Evolutionary conservation across 2,329 filamentous ascomycete genomes (phyloP), one percentile per base, ranked within the genome.

Genomic region (Sporothrix brunneoviolacea): DNA sequence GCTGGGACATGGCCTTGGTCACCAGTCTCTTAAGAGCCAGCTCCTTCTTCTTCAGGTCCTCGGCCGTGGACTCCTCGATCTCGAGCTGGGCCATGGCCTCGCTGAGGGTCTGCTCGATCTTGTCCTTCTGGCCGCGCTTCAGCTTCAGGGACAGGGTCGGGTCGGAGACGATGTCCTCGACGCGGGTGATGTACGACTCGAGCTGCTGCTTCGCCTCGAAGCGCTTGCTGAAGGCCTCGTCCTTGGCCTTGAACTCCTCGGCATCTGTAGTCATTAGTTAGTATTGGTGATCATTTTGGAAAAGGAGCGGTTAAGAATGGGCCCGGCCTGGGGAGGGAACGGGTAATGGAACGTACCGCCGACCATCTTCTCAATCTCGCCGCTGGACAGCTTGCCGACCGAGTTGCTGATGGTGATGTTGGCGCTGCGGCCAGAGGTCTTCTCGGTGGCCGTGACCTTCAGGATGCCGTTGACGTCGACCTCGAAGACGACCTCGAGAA

Each of bases 381-480:
- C 74, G 48, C 85, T 87, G 57, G 90, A 95, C 61, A 98, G 88
- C 81, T 98, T 98, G 71, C 93, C 93, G 65, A 98, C 91, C 54
- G 93, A 95, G 84, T 98, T 98, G 74, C 88, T 89, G 75, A 98
- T 98, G 70, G 93, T 98, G 72, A 98, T 98, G 84, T 98, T 98
- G 74, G 93, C 93, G 67, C 81, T 93, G 70, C 93, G 91, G 65
- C 93, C 93, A 30, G 93, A 95, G 62, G 89, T 91, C 84, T 98
- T 98, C 83, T 98, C 93, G 42, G 91, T 96, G 61, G 93, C 93
- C 57, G 91, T 97, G 65, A 97, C 93, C 84, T 98, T 98, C 60
- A 98, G 85, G 70, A 96, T 95, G 85, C 93, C 93, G 80, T 98
- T 98, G 81, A 96, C 93, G 63, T 98, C 93, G 67, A 98, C 93